Conservation (phyloP, 257 asterid genomes). For the Penstemon newberryi region DNA sequence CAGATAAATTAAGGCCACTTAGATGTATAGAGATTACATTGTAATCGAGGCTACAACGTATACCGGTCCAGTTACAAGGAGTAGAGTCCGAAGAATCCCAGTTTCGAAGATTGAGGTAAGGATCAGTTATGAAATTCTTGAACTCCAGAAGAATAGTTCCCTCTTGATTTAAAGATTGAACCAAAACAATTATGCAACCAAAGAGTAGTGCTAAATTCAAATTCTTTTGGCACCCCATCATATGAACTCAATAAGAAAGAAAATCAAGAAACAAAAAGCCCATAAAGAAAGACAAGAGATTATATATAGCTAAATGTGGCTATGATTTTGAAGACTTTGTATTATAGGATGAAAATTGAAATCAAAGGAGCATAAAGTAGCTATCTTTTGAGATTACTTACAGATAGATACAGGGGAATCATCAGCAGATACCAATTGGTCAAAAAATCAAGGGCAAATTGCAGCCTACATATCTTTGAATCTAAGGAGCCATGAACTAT, state of each 20-base stretch:
- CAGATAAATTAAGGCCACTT: constrained; percentile 58
- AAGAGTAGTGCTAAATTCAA: constrained; percentile 37
- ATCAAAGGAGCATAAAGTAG: background rate
- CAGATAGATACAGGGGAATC: constrained; percentile 27
- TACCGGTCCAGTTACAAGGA: constrained; percentile 82
- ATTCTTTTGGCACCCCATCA: constrained; percentile 54
- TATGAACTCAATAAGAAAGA: constrained; percentile 1
- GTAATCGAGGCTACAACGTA: constrained; percentile 40
- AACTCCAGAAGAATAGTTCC: constrained; percentile 66
- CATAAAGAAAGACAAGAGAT: constrained; percentile 1
- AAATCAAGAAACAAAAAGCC: background rate
- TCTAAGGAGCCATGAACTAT: constrained; percentile 18
- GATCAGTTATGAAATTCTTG: constrained; percentile 52
- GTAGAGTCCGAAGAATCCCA: constrained; percentile 54
- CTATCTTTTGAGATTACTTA: constrained; percentile 28
- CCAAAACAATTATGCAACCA: constrained; percentile 41
- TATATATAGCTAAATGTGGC: background rate
- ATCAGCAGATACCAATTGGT: constrained; percentile 18
- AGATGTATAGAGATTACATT: constrained; percentile 57
- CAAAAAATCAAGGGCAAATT: constrained; percentile 3
- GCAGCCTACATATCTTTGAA: constrained; percentile 30
- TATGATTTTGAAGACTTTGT: background rate
- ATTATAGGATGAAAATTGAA: background rate
- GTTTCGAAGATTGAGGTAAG: constrained; percentile 52
- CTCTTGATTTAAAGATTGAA: constrained; percentile 62